These are phyloP conservation scores for Leccinum obscurum DNA, from an alignment of 768 basidiomycete species.

Conservation along the genomic window DNA sequence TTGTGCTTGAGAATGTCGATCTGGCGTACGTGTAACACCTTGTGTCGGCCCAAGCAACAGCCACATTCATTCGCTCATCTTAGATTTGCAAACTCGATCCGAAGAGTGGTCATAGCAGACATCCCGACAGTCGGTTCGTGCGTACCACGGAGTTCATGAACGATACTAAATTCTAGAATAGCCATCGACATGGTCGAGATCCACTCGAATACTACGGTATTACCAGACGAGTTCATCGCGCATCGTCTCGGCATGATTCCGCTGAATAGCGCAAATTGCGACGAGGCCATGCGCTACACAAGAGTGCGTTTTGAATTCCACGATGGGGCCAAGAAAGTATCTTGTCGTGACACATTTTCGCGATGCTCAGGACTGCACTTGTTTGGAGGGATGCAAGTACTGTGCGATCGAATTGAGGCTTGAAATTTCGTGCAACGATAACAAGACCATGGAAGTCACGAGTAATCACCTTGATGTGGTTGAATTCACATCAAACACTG, in stretches of 20 bases:
- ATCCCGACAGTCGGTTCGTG: slow-evolving; percentile 90
- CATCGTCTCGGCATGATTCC: slow-evolving; percentile 96
- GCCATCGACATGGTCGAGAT: slow-evolving; percentile 98
- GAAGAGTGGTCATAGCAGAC: slow-evolving; percentile 94
- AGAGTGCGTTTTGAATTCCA: slow-evolving; percentile 47
- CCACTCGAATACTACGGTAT: slow-evolving; percentile 85
- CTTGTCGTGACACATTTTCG: slow-evolving; percentile 3
- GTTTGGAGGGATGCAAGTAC: slow-evolving; percentile 76
- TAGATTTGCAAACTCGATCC: slow-evolving; percentile 92
- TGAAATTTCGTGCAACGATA: slow-evolving; percentile 72
- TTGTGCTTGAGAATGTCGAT: slow-evolving; percentile 94
- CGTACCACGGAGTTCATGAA: not conserved
- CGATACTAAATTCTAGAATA: slow-evolving; percentile 32
- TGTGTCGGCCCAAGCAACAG: not conserved
- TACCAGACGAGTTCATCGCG: slow-evolving; percentile 97
- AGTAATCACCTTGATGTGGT: slow-evolving; percentile 78
- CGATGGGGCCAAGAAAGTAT: not conserved
- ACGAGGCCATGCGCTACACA: slow-evolving; percentile 82
- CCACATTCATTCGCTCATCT: slow-evolving; percentile 15
- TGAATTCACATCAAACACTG: slow-evolving; percentile 39
- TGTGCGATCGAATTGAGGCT: slow-evolving; percentile 85
- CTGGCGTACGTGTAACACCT: slow-evolving; percentile 65
- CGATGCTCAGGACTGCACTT: slow-evolving; percentile 80
- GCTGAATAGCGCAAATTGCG: slow-evolving; percentile 82
- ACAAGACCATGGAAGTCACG: slow-evolving; percentile 80